phyloP scores from a whole-genome alignment of 2,329 filamentous ascomycete genomes.

The Paecilomyces dactylethromorphus region DNA sequence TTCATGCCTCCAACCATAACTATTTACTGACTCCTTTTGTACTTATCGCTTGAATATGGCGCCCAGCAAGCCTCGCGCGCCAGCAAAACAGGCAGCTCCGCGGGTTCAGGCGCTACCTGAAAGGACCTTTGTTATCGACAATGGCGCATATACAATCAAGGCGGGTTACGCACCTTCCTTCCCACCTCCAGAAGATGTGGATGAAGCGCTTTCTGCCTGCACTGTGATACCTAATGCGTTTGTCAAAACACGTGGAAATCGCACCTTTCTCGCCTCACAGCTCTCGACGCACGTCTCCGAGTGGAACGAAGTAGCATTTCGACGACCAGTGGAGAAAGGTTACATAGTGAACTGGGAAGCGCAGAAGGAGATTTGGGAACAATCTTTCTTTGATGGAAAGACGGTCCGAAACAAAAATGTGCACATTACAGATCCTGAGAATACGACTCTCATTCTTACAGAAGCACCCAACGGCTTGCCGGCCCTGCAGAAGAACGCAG shows the following conservation, averaged over 20 bases:
- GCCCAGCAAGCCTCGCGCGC: conserved; percentile 26
- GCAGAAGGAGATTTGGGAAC: conserved; percentile 92
- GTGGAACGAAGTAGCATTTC: conserved; percentile 81
- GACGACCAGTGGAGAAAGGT: conserved; percentile 86
- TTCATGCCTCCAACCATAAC: not conserved
- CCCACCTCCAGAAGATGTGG: conserved; percentile 25
- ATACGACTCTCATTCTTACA: conserved; percentile 77
- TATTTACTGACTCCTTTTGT: not conserved
- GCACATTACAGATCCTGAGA: conserved; percentile 54
- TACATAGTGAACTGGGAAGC: conserved; percentile 96
- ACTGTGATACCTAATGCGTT: conserved; percentile 80
- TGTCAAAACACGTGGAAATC: conserved; percentile 71
- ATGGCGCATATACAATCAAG: conserved; percentile 87
- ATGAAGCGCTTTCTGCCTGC: conserved; percentile 45
- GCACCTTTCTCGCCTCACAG: conserved; percentile 73
- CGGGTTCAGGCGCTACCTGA: conserved; percentile 47
- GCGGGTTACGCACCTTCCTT: conserved; percentile 62
- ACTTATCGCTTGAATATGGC: conserved; percentile 16
- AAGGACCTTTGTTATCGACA: conserved; percentile 81
- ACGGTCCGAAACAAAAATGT: conserved; percentile 48
- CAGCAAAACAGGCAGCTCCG: conserved; percentile 47
- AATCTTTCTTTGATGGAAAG: conserved; percentile 68
- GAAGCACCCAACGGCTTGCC: conserved; percentile 81
- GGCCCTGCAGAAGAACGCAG: conserved; percentile 77
- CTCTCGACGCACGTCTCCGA: conserved; percentile 68